Evolutionary conservation across 352 stramenopile species (phyloP).

Genomic region (Halophytophthora batemanensis): DNA sequence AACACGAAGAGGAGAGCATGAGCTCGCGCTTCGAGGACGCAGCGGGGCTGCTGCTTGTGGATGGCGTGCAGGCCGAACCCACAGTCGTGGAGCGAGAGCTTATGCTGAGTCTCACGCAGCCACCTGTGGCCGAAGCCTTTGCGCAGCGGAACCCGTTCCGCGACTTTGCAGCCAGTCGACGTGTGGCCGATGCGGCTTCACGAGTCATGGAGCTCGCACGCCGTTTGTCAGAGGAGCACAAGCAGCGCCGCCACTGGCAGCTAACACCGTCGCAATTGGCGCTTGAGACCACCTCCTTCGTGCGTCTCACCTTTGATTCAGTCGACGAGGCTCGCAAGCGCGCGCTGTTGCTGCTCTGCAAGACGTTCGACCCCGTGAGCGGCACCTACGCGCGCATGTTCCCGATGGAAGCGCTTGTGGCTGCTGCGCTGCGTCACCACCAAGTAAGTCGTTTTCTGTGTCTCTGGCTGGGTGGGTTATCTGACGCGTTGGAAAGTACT

Average conservation of each 20-base stretch:
- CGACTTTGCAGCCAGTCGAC: constrained; percentile 32
- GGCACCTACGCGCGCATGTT: constrained; percentile 59
- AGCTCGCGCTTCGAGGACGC: constrained; percentile 49
- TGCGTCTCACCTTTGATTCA: constrained; percentile 71
- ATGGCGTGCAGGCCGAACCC: constrained; percentile 50
- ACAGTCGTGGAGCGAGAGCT: constrained; percentile 65
- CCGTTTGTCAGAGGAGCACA: constrained; percentile 24
- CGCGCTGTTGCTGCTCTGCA: constrained; percentile 61
- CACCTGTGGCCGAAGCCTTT: constrained; percentile 20
- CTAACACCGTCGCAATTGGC: constrained; percentile 19
- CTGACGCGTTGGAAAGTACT: neutral
- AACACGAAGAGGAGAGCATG: constrained; percentile 63
- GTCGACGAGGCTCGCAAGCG: constrained; percentile 64
- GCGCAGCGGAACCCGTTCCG: constrained; percentile 37
- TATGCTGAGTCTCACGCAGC: constrained; percentile 28
- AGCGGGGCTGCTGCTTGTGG: constrained; percentile 44
- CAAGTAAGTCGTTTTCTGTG: constrained; percentile 29
- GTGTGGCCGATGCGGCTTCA: constrained; percentile 32
- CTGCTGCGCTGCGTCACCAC: constrained; percentile 49
- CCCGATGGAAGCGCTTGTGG: constrained; percentile 54
- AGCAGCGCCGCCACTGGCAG: constrained; percentile 24
- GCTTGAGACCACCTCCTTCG: constrained; percentile 46
- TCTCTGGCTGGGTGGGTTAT: too few species aligned
- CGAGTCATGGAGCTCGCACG: constrained; percentile 45
- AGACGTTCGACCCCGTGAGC: constrained; percentile 70